phyloP scores from a whole-genome alignment of 768 basidiomycete genomes.

The Sistotremastrum suecicum region DNA sequence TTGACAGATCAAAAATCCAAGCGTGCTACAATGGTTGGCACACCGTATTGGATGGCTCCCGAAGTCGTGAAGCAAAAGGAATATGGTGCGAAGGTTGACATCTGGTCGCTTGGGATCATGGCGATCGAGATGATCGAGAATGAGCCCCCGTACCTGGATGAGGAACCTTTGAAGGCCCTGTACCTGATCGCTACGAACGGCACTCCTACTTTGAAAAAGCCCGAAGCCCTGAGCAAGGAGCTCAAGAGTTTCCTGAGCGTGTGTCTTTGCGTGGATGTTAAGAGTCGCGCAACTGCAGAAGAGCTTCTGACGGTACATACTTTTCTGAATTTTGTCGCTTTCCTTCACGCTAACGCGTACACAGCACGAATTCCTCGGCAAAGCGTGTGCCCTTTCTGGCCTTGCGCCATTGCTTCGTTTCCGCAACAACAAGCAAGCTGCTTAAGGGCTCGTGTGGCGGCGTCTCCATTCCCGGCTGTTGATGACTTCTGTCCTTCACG shows the following conservation, averaged over 20 bases:
- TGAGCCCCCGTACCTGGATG: slow-evolving; percentile 90
- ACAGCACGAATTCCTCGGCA: slow-evolving; percentile 89
- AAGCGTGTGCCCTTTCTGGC: slow-evolving; percentile 69
- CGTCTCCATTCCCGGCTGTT: too few relatives aligned
- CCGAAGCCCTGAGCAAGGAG: slow-evolving; percentile 81
- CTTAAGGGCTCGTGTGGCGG: too few relatives aligned
- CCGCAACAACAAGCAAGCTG: slow-evolving; percentile 4
- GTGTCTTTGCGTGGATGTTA: slow-evolving; percentile 95
- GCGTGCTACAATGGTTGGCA: slow-evolving; percentile 96
- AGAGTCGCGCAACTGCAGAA: slow-evolving; percentile 78
- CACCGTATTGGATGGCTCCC: slow-evolving; percentile 99
- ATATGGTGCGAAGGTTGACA: slow-evolving; percentile 92
- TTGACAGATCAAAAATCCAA: slow-evolving; percentile 94
- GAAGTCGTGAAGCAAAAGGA: slow-evolving; percentile 96
- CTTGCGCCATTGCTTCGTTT: slow-evolving; percentile 79
- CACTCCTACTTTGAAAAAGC: slow-evolving; percentile 94
- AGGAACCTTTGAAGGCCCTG: slow-evolving; percentile 87
- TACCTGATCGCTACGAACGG: slow-evolving; percentile 97
- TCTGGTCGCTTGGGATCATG: slow-evolving; percentile 97
- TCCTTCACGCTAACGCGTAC: slow-evolving; percentile 5
- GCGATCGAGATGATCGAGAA: slow-evolving; percentile 99
- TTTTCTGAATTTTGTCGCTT: neutral
- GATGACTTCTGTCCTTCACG: too few relatives aligned
- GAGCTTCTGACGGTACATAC: slow-evolving; percentile 67
- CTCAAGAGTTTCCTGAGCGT: slow-evolving; percentile 94